Percentiles rank a stretch among this genome's conserved stretches.
Evolutionary conservation across 441 rosid genomes (phyloP).

Genomic region (Melastoma candidum): DNA sequence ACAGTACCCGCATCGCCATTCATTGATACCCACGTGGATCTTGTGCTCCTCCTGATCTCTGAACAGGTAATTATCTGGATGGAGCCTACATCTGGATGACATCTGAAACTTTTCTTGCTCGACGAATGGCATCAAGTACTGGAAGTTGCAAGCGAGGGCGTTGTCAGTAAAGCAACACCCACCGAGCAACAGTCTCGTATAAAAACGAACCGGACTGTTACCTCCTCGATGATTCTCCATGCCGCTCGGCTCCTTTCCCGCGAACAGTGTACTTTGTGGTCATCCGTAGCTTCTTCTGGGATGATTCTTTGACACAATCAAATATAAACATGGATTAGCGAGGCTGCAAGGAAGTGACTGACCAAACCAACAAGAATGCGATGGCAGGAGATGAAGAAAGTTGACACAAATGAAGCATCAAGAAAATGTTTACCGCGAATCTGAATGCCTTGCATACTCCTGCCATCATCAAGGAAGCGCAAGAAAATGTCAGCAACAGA

Average conservation of each 20-base stretch:
- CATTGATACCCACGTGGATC: constrained; percentile 60
- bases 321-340: neutral
- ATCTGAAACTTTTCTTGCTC: constrained; percentile 59
- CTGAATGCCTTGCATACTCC: constrained; percentile 21
- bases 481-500: neutral
- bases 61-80: constrained; percentile 68
- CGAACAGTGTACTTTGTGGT: constrained; percentile 74
- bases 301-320: constrained; percentile 27
- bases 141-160: constrained; percentile 9
- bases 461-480: constrained; percentile 3
- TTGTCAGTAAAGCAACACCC: constrained; percentile 2
- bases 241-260: constrained; percentile 86
- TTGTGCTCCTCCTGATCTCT: constrained; percentile 91
- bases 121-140: constrained; percentile 90
- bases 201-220: constrained; percentile 11
- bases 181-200: constrained; percentile 3
- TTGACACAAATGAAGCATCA: constrained; percentile 3
- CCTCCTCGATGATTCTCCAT: constrained; percentile 75
- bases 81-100: constrained; percentile 64
- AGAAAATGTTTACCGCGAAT: constrained; percentile 17
- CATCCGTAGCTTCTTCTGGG: constrained; percentile 29
- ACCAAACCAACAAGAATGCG: neutral
- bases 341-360: neutral
- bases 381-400: no score
- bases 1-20: constrained; percentile 95